These are phyloP conservation scores for Rubia occidens DNA, from an alignment of 305 asterid genomes.

Conservation along the genomic window DNA sequence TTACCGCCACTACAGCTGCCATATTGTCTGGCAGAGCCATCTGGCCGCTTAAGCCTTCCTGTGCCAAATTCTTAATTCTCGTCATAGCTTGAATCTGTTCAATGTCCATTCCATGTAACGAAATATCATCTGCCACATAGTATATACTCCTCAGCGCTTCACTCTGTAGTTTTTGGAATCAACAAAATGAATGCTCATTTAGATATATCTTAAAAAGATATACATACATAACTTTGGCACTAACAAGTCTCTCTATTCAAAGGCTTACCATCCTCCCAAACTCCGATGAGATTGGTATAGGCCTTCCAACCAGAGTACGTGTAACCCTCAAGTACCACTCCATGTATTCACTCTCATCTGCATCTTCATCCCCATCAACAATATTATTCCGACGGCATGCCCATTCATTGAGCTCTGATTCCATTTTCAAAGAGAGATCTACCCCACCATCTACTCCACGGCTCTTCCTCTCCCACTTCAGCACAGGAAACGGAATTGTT, in stretches of 20 bases:
- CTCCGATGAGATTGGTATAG: slow-evolving; percentile 78
- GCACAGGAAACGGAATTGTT: slow-evolving; percentile 67
- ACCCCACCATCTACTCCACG: slow-evolving; percentile 97
- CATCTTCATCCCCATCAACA: slow-evolving; percentile 77
- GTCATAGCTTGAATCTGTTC: slow-evolving; percentile 61
- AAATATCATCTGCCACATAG: slow-evolving; percentile 56
- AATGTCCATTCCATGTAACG: slow-evolving; percentile 81
- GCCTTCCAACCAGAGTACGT: slow-evolving; percentile 76
- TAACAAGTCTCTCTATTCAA: slow-evolving; percentile 3
- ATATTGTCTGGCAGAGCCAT: slow-evolving; percentile 34
- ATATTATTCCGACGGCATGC: slow-evolving; percentile 60
- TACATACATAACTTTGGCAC: slow-evolving; percentile 1
- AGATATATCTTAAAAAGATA: background rate
- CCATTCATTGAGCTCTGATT: slow-evolving; percentile 80
- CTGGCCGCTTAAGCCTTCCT: slow-evolving; percentile 72
- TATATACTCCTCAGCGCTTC: slow-evolving; percentile 79
- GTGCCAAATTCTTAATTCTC: slow-evolving; percentile 60
- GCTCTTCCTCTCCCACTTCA: slow-evolving; percentile 85
- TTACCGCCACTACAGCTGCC: slow-evolving; percentile 36
- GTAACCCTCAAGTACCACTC: slow-evolving; percentile 70
- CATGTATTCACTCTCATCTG: slow-evolving; percentile 74
- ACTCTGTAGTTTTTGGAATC: slow-evolving; percentile 33
- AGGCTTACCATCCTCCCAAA: slow-evolving; percentile 73
- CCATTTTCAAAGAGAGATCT: slow-evolving; percentile 75
- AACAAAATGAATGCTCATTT: background rate